Evolutionary conservation across 169 alveolate species (phyloP).

Genomic region (Plasmodium fragile): DNA sequence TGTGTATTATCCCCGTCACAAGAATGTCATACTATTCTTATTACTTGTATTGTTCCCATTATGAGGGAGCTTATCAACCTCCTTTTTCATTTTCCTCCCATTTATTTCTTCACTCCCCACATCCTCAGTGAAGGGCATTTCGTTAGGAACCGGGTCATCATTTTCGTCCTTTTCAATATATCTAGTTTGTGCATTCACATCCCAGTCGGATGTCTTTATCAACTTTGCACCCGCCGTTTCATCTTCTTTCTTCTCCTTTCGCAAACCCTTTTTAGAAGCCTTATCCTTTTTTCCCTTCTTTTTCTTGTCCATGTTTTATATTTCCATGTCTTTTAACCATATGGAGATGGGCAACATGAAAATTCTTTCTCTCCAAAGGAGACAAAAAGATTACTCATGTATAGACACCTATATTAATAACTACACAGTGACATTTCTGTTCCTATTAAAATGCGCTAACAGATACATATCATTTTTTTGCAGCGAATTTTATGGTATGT

Average conservation of each 20-base stretch:
- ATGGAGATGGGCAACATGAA: neutral
- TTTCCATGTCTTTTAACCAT: neutral
- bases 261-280: neutral
- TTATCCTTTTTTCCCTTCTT: slow-evolving; percentile 17
- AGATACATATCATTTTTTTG: neutral
- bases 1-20: neutral
- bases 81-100: neutral
- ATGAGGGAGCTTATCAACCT: neutral
- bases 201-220: slow-evolving; percentile 13
- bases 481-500: slow-evolving; percentile 6
- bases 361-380: neutral
- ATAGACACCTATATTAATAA: neutral
- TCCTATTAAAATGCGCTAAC: neutral
- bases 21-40: neutral
- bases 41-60: neutral
- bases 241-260: neutral
- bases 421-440: neutral
- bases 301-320: slow-evolving; percentile 34
- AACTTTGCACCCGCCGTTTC: neutral
- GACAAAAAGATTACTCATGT: neutral
- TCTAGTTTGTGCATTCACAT: neutral
- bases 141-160: neutral
- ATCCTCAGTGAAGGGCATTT: slow-evolving; percentile 2
- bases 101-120: neutral
- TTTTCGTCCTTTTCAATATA: slow-evolving; percentile 1